Base-by-base conservation (phyloP, 139 green algal genomes). In the Parachlorella kessleri region DNA sequence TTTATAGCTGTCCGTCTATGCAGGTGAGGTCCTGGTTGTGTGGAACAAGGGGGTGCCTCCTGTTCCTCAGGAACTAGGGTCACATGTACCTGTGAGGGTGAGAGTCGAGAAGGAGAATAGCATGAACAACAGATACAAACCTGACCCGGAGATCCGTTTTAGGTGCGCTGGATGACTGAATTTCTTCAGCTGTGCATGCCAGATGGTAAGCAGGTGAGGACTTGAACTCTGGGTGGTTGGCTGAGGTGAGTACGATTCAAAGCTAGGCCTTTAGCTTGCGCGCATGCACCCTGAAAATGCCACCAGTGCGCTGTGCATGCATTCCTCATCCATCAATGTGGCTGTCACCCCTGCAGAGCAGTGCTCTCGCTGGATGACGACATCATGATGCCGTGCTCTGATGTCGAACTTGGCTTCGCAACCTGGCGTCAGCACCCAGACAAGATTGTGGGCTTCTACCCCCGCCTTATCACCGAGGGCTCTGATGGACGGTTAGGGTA, bases 91-190 rank as follows among this genome's bases (percentile, higher is more conserved):
- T 18, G 82, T 91, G 40, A 71, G 87, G 9, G 67, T 91, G 36
- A 78, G 87, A 2, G 75, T 68, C 21, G 81, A 91, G 81, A 39
- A 40, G 1, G 3, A 26, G 2, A 89, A 88, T 72, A 85, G 73
- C 3, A 80, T 91, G 71, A 91, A 89, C 67, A 91, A 91, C 76
- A 66, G 87, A 37, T 91, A 88, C 77, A n/a, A 30, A 48, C 81
- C 81, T 6, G 87, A 91, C 66, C 38, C 69, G 1, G 36, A 79
- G 2, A 70, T 91, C 21, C 66, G 23, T 2, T 81, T 80, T 72
- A 68, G 78, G 70, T 78, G 63, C n/a, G n/a, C n/a, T n/a, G n/a
- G n/a, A n/a, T n/a, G n/a, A n/a, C n/a, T n/a, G n/a, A n/a, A n/a
- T n/a, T n/a, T n/a, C n/a, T n/a, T n/a, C n/a, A n/a, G n/a, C n/a